These are phyloP conservation scores for Termitomyces sp. DNA, from an alignment of 768 basidiomycete genomes.

Conservation along the genomic window DNA sequence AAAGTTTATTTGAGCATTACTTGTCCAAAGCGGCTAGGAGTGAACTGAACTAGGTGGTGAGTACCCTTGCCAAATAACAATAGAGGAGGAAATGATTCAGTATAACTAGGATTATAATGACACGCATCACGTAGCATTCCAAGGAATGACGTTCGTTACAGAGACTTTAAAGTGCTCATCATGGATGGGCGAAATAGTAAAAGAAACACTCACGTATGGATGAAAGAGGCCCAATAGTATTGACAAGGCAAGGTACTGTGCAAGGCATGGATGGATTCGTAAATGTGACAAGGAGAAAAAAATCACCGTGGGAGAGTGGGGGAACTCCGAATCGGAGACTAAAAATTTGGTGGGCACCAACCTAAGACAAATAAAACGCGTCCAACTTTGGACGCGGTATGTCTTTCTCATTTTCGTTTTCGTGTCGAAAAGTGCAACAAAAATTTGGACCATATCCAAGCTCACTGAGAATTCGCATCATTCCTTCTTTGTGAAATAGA, in stretches of 20 bases:
- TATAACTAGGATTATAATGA: conserved; percentile 23
- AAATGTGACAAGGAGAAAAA: background rate
- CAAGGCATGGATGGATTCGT: background rate
- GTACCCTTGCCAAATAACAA: background rate
- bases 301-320: background rate
- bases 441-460: background rate
- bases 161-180: conserved; percentile 15
- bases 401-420: background rate
- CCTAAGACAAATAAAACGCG: background rate
- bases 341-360: background rate
- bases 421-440: background rate
- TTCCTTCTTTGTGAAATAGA: background rate
- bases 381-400: background rate
- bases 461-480: too few species aligned
- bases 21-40: too few species aligned
- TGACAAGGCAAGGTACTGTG: background rate
- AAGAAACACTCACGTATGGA: background rate
- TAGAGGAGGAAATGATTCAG: conserved; percentile 11
- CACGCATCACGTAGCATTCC: conserved; percentile 20
- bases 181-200: background rate
- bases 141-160: conserved; percentile 17
- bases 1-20: background rate
- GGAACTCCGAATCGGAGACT: background rate
- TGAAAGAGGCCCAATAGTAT: background rate
- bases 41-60: background rate